phyloP scores from a whole-genome alignment of 202 grass and related monocot genomes.

The Schoenoplectus tabernaemontani region DNA sequence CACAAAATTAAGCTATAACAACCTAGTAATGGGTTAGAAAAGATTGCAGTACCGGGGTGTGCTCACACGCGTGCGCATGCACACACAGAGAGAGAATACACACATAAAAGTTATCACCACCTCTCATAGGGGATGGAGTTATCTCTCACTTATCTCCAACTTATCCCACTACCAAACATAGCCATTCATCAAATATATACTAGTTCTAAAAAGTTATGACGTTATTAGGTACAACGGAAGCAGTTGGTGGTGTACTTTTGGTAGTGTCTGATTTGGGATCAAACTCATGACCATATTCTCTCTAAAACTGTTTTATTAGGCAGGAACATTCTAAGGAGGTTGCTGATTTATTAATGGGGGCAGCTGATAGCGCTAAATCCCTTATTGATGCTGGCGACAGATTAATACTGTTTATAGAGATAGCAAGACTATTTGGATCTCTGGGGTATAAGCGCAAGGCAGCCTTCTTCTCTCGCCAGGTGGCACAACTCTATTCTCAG shows the following conservation, averaged over 20 bases:
- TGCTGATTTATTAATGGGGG: slow-evolving; percentile 91
- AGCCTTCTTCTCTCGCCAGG: slow-evolving; percentile 97
- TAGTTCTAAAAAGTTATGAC: background rate
- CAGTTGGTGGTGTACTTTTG: background rate
- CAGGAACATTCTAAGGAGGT: slow-evolving; percentile 83
- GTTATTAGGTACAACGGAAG: background rate
- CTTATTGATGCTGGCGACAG: slow-evolving; percentile 93
- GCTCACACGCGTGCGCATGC: no score
- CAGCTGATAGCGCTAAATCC: slow-evolving; percentile 92
- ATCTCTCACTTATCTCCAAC: no score
- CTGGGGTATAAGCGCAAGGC: slow-evolving; percentile 94
- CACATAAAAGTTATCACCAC: no score
- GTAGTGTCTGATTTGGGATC: background rate
- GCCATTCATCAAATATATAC: background rate
- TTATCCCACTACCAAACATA: no score
- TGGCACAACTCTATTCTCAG: slow-evolving; percentile 94
- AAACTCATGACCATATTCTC: background rate
- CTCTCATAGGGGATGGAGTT: no score
- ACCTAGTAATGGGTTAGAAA: background rate
- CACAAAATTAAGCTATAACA: background rate
- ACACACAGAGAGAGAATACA: no score
- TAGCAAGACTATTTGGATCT: slow-evolving; percentile 86
- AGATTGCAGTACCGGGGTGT: background rate
- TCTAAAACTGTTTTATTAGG: slow-evolving; percentile 29
- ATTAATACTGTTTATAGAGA: slow-evolving; percentile 90